phyloP scores from a whole-genome alignment of 805 yeast genomes.

The Kluyveromyces aestuarii region DNA sequence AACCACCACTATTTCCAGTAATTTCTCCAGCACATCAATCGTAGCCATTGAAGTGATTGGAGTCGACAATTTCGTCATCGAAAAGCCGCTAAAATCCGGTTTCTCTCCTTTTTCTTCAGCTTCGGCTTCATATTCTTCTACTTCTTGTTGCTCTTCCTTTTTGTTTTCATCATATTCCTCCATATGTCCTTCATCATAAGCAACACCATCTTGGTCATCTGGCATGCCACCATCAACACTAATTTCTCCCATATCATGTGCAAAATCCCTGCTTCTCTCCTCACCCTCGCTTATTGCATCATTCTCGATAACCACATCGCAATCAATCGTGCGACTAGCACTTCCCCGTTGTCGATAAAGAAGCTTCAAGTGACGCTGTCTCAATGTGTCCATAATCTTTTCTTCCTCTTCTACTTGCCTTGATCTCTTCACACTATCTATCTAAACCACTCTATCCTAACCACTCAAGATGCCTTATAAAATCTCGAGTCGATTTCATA shows the following conservation, averaged over 20 bases:
- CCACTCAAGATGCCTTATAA: no score
- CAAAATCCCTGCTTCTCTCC: background rate
- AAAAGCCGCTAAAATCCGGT: background rate
- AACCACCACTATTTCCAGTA: conserved; percentile 14
- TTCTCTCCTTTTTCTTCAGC: background rate
- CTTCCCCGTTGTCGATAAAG: conserved; percentile 27
- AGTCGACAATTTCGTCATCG: conserved; percentile 13
- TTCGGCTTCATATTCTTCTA: background rate
- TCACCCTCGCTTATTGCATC: background rate
- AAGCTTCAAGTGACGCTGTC: conserved; percentile 17
- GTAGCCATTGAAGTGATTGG: conserved; percentile 20
- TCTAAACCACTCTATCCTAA: background rate
- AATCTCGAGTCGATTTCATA: no score
- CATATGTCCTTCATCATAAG: conserved; percentile 1
- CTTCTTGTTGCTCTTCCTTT: background rate
- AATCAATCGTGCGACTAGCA: conserved; percentile 17
- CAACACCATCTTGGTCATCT: background rate
- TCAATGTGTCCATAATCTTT: background rate
- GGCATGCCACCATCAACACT: background rate
- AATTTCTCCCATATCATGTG: background rate
- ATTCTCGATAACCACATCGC: conserved; percentile 6
- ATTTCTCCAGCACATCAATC: conserved; percentile 16
- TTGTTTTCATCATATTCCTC: background rate
- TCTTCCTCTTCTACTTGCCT: background rate
- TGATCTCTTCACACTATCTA: no score